phyloP scores from a whole-genome alignment of 768 basidiomycete species.

The Crassisporium funariophilum region DNA sequence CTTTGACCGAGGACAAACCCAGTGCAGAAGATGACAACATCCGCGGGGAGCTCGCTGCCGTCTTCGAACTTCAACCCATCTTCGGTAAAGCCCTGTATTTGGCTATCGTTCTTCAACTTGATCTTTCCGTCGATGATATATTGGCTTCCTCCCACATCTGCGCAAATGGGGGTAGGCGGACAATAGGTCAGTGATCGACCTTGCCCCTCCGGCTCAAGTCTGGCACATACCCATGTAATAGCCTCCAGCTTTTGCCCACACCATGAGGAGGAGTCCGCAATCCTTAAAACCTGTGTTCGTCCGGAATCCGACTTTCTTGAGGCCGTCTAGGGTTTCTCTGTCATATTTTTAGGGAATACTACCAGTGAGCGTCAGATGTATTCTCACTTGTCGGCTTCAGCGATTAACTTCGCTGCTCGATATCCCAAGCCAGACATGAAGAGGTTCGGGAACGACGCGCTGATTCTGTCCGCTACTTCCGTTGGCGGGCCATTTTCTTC shows the following conservation, averaged over 20 bases:
- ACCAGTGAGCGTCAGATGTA: no score
- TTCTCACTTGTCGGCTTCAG: conserved; percentile 58
- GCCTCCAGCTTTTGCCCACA: conserved; percentile 54
- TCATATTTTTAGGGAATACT: no score
- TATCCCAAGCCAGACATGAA: conserved; percentile 30
- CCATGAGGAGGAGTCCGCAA: conserved; percentile 51
- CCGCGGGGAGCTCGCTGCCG: conserved; percentile 47
- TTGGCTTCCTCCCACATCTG: conserved; percentile 62
- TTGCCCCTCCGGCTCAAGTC: background rate
- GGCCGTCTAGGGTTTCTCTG: conserved; percentile 48
- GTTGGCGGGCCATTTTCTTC: conserved; percentile 49
- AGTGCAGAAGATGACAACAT: conserved; percentile 62
- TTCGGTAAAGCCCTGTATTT: conserved; percentile 47
- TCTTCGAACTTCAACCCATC: conserved; percentile 50
- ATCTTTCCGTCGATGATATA: conserved; percentile 68
- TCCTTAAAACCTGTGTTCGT: conserved; percentile 51
- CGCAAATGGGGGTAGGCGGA: no score
- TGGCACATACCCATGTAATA: conserved; percentile 61
- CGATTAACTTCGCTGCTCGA: conserved; percentile 41
- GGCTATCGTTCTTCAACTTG: conserved; percentile 65
- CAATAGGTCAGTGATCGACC: background rate
- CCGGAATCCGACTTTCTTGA: conserved; percentile 61
- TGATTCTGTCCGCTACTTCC: conserved; percentile 52
- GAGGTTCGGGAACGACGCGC: conserved; percentile 47
- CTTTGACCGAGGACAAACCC: conserved; percentile 37